Evolutionary conservation across 371 early-diverging fungal genomes (phyloP), one percentile per base, ranked within the genome.

Genomic region (Blakeslea trispora): DNA sequence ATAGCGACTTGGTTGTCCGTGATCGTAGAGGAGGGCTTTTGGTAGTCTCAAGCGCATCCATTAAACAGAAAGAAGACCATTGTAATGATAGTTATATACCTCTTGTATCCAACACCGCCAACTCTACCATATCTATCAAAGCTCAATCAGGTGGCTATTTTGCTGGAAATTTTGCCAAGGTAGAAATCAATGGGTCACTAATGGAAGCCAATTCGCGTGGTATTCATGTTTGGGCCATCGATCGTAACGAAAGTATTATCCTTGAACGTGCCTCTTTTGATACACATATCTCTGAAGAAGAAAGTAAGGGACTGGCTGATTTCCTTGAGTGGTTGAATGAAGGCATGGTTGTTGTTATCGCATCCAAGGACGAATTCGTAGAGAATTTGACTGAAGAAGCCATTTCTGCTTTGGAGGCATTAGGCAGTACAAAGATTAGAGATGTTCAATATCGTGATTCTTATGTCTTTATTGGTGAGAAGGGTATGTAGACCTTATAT

Each of bases 381-480:
- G 89, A 88, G 55, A 81, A 84, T 31, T 61, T 92, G 48, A 83
- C 84, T 0, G 67, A 74, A 4, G 74, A 71, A 9, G 91, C 88
- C 0, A 67, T 68, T 0, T 46, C 57, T 1, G 86, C 86, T 3
- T 50, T 81, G 46, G 85, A 82, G 47, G 61, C 79, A 24, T 59
- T 93, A 6, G 94, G 92, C 3, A 82, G 86, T 39, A 67, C 59
- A 3, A 63, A 55, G 34, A 81, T 87, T 43, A 69, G 75, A 2
- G 53, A 84, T 1, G 66, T 89, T 13, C 51, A 64, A 31, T 89
- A 87, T 64, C 81, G 91, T 15, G 92, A 92, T 61, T 88, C 90
- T 4, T 93, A 86, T 88, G 88, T 87, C 42, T 61, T 93, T 50
- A 86, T 93, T 63, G 89, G 86, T 0, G 80, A 86, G 58, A 88